Evolutionary conservation across 192 early-diverging fungal species (phyloP).

Genomic region (Rhizophagus sp.): DNA sequence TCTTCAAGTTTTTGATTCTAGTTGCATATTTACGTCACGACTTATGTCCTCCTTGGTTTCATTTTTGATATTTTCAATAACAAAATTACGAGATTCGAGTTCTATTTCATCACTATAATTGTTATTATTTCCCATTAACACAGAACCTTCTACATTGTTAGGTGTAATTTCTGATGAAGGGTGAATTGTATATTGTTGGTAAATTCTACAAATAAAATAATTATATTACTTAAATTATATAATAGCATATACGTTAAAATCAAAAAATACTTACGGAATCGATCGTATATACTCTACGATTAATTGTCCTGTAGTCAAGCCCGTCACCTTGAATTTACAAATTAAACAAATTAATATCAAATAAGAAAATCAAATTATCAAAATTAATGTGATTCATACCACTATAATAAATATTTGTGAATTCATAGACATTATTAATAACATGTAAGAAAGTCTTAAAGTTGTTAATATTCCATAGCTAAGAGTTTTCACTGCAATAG

Average conservation of each 20-base stretch:
- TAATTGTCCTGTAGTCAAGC: slow-evolving; percentile 23
- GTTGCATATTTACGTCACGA: not conserved
- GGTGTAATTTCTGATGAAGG: not conserved
- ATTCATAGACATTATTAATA: slow-evolving; percentile 17
- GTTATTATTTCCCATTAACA: not conserved
- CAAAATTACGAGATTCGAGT: not conserved
- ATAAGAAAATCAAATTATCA: not conserved
- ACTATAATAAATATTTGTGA: slow-evolving; percentile 11
- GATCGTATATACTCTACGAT: slow-evolving; percentile 10
- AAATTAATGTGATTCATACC: not conserved
- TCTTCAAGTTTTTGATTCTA: too few relatives aligned
- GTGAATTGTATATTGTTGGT: not conserved
- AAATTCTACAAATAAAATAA: not conserved
- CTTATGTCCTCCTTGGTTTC: not conserved
- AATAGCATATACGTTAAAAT: not conserved
- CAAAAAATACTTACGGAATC: not conserved
- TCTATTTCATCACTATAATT: not conserved
- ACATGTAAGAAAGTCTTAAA: slow-evolving; percentile 20
- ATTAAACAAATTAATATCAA: not conserved
- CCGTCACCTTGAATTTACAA: not conserved
- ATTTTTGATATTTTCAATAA: not conserved
- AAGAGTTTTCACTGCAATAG: not conserved
- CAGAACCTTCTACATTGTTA: not conserved
- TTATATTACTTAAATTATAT: not conserved
- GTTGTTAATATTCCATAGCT: not conserved